These are phyloP conservation scores for Heterobasidion irregulare DNA, from an alignment of 1,284 basidiomycete genomes.

Conservation along the genomic window DNA sequence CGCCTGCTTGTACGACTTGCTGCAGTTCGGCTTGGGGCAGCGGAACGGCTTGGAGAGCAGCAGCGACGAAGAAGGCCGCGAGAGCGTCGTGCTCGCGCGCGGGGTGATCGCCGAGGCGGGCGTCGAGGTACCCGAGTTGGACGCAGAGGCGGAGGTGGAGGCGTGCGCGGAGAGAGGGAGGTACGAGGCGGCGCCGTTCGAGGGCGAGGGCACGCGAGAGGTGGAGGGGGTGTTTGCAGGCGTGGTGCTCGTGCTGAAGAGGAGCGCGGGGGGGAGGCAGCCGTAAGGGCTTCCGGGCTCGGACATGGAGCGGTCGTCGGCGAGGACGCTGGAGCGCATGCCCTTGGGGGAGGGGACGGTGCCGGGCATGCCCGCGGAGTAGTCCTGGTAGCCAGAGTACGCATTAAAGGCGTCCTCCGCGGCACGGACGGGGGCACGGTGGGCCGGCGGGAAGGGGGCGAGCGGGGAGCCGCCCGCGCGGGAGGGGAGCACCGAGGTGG, in stretches of 20 bases:
- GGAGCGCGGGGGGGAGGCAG: constrained; percentile 59
- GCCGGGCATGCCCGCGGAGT: constrained; percentile 53
- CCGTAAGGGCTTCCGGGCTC: constrained; percentile 26
- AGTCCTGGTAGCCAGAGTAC: constrained; percentile 52
- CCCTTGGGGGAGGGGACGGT: constrained; percentile 23
- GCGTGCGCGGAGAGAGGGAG: constrained; percentile 15
- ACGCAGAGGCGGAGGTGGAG: constrained; percentile 12
- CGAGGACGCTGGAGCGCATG: constrained; percentile 16
- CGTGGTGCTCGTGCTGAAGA: constrained; percentile 32
- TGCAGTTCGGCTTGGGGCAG: constrained; percentile 95
- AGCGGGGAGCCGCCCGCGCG: constrained; percentile 19
- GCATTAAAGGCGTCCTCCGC: constrained; percentile 26
- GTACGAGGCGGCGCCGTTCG: constrained; percentile 14
- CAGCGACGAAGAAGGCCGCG: constrained; percentile 42
- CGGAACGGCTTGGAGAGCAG: constrained; percentile 84
- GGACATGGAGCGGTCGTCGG: constrained; percentile 18
- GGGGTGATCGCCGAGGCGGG: constrained; percentile 18
- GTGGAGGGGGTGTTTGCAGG: constrained; percentile 32
- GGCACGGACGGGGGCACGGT: constrained; percentile 14
- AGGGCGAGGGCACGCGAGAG: constrained; percentile 29
- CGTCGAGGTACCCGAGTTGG: constrained; percentile 5
- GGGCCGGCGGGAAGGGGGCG: constrained; percentile 9
- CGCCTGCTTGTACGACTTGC: constrained; percentile 98
- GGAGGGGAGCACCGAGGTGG: constrained; percentile 34
- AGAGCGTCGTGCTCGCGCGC: constrained; percentile 37